phyloP scores from a whole-genome alignment of 305 asterid species.

The Lippia alba region DNA sequence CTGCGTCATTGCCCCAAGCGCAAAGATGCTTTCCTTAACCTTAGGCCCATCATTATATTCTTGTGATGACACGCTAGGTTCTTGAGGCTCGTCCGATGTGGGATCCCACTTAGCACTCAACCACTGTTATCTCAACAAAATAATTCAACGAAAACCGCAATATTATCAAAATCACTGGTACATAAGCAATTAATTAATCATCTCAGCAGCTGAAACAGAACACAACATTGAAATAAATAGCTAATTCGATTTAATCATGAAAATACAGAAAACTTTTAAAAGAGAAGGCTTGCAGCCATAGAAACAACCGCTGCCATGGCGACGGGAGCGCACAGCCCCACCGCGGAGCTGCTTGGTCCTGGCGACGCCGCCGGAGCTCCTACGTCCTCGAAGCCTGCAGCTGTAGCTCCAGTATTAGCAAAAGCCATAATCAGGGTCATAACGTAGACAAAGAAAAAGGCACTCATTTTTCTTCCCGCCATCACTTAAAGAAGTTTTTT shows the following conservation, averaged over 20 bases:
- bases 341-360: constrained; percentile 34
- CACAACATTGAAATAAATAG: not conserved
- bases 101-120: too few relatives aligned
- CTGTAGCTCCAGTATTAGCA: constrained; percentile 11
- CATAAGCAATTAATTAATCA: not conserved
- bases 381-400: constrained; percentile 27
- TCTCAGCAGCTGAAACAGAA: not conserved
- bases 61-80: too few relatives aligned
- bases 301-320: constrained; percentile 33
- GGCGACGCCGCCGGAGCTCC: constrained; percentile 33
- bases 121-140: too few relatives aligned
- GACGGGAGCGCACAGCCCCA: constrained; percentile 22
- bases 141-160: not conserved
- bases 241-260: too few relatives aligned
- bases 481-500: constrained; percentile 4
- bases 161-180: not conserved
- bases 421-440: constrained; percentile 11
- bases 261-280: constrained; percentile 12
- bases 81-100: constrained; percentile 21
- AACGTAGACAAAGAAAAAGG: not conserved
- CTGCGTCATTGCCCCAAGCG: too few relatives aligned
- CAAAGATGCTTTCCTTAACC: too few relatives aligned
- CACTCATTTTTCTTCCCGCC: constrained; percentile 32
- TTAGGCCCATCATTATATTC: too few relatives aligned
- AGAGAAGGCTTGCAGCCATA: constrained; percentile 15